A percentile compares a stretch with the other conserved stretches of the same genome.
Conservation (phyloP, 257 asterid genomes). For the Nicotiana benthamiana region DNA sequence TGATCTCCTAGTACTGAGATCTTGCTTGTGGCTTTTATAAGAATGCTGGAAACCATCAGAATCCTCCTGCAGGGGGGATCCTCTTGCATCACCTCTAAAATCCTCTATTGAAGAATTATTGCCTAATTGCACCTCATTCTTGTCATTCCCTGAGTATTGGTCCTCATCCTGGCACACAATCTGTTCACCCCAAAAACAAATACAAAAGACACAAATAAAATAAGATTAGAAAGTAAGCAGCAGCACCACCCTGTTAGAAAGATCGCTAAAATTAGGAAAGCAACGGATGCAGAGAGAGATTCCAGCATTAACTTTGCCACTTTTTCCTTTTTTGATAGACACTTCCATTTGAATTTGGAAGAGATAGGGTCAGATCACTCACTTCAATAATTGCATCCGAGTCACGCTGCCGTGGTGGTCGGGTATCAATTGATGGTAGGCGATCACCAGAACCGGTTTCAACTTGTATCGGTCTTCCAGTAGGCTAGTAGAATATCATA, state of each 20-base stretch:
- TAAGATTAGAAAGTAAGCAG: background rate
- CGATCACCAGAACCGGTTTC: conserved; percentile 87
- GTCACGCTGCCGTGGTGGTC: conserved; percentile 84
- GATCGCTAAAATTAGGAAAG: background rate
- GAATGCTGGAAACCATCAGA: conserved; percentile 30
- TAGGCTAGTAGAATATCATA: conserved; percentile 39
- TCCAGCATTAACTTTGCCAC: background rate
- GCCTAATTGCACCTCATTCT: conserved; percentile 37
- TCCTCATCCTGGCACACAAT: conserved; percentile 62
- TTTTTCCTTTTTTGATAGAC: background rate
- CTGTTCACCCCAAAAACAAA: conserved; percentile 37
- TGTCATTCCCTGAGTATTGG: conserved; percentile 20
- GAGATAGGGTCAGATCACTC: conserved; percentile 2
- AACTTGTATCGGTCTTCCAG: conserved; percentile 94
- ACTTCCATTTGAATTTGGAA: background rate
- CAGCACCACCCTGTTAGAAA: background rate
- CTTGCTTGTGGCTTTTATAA: conserved; percentile 42
- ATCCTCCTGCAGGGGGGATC: conserved; percentile 39
- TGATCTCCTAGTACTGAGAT: conserved; percentile 31
- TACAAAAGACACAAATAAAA: background rate
- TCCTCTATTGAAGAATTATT: conserved; percentile 28
- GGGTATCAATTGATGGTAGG: conserved; percentile 74
- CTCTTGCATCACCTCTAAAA: conserved; percentile 41
- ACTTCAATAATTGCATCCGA: conserved; percentile 83
- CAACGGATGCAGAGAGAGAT: background rate